phyloP scores from a whole-genome alignment of 2,329 filamentous ascomycete species.

The Metarhizium sp. region DNA sequence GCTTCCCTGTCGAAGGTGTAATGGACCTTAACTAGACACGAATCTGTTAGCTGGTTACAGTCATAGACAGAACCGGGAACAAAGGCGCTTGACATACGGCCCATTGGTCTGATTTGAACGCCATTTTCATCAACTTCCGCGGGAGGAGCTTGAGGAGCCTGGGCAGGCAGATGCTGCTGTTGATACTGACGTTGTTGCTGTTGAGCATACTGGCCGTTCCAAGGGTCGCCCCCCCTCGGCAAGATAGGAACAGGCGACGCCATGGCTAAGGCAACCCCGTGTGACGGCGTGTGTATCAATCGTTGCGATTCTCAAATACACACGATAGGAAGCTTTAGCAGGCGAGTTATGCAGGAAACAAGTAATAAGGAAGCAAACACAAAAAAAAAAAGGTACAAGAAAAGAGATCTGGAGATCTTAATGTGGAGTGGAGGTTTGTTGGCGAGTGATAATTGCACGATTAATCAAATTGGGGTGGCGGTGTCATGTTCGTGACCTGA shows the following conservation, averaged over 20 bases:
- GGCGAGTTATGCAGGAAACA: neutral
- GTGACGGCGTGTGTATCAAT: neutral
- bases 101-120: slow-evolving; percentile 54
- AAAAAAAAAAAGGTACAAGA: neutral
- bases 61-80: slow-evolving; percentile 3
- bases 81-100: slow-evolving; percentile 43
- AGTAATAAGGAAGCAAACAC: neutral
- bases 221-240: slow-evolving; percentile 12
- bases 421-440: slow-evolving; percentile 3
- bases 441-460: slow-evolving; percentile 9
- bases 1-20: slow-evolving; percentile 91
- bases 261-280: slow-evolving; percentile 19
- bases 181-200: slow-evolving; percentile 3
- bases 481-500: slow-evolving; percentile 28
- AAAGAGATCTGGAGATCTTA: neutral
- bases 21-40: slow-evolving; percentile 72
- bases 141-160: slow-evolving; percentile 11
- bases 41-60: slow-evolving; percentile 11
- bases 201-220: slow-evolving; percentile 4
- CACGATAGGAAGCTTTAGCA: neutral
- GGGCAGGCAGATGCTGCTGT: slow-evolving; percentile 18
- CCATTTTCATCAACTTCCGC: slow-evolving; percentile 34
- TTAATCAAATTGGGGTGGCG: slow-evolving; percentile 24
- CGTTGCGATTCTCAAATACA: neutral
- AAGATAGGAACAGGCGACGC: slow-evolving; percentile 27